Evolutionary conservation across 805 yeast genomes (phyloP), one percentile per base, ranked within the genome.

Genomic region (Dipodascus albidus): DNA sequence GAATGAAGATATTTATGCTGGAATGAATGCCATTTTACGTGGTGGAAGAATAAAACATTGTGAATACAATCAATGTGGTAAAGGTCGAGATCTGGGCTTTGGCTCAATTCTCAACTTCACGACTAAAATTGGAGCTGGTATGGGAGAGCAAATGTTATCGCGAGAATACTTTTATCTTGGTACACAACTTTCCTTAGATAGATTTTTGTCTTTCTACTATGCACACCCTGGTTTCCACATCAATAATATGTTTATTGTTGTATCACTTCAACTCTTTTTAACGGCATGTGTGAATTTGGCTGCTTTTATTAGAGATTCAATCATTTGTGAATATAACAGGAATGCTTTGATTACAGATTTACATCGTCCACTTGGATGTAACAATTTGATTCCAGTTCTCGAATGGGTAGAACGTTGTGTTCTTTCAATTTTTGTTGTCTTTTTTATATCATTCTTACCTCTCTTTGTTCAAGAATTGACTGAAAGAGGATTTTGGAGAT

Each of bases 141-240:
- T 86, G 95, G 91, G 93, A 50, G 95, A 86, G 63, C 95, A 86
- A 64, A 81, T 85, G 79, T 73, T 86, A 54, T 85, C 91, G 2
- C 74, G 95, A 60, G 95, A 86, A 65, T 85, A 85, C 67, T 86
- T 79, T 66, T 85, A 85, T 63, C 72, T 86, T 57, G 85, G 90
- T 1, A 81, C 89, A 1, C 87, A 83, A 57, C 70, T 86, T 38
- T 88, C 91, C 1, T 69, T 85, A 57, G 93, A 86, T 63, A 73
- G 93, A 60, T 85, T 86, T 70, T 69, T 85, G 55, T 82, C 91
- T 0, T 85, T 86, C 66, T 86, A 81, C 67, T 86, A 83, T 65
- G 95, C 91, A 1, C 95, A 86, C 62, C 89, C 93, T 1, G 95
- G 95, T 20, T 86, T 86, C 71, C 95, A 86, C 64, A 71, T 85